Evolutionary conservation across 106 monocot species (phyloP).

Genomic region (Iris macrosiphon): DNA sequence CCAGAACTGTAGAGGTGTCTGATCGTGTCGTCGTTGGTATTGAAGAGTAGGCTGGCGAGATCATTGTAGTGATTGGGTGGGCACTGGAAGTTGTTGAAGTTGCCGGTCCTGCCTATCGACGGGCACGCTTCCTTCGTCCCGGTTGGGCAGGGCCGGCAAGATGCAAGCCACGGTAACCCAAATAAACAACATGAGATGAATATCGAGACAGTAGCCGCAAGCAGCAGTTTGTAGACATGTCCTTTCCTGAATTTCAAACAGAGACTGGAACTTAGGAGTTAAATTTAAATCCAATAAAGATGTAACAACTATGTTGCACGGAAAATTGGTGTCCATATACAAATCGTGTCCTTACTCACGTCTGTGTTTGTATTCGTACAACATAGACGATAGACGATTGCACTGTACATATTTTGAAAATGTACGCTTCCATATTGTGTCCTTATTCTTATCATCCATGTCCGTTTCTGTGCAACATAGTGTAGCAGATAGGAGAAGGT

Average conservation of each 20-base stretch:
- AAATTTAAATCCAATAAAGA: background rate
- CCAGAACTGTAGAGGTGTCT: slow-evolving; percentile 50
- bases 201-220: slow-evolving; percentile 34
- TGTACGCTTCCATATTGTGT: too few species aligned
- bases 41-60: slow-evolving; percentile 50
- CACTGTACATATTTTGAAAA: too few species aligned
- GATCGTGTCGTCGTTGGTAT: slow-evolving; percentile 51
- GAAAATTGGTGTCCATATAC: background rate
- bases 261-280: too few species aligned
- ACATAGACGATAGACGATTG: too few species aligned
- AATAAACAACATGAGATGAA: slow-evolving; percentile 47
- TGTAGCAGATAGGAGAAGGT: too few species aligned
- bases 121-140: slow-evolving; percentile 39
- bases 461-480: too few species aligned
- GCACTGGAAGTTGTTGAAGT: slow-evolving; percentile 57
- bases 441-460: too few species aligned
- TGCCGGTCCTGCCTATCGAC: slow-evolving; percentile 48
- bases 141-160: slow-evolving; percentile 43
- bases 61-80: slow-evolving; percentile 43
- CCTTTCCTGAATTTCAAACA: slow-evolving; percentile 40
- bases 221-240: slow-evolving; percentile 27
- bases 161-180: slow-evolving; percentile 43
- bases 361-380: too few species aligned
- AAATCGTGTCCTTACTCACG: background rate
- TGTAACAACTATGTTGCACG: background rate